These are phyloP conservation scores for Cordyceps javanica DNA, from an alignment of 2,329 filamentous ascomycete genomes.

Conservation along the genomic window DNA sequence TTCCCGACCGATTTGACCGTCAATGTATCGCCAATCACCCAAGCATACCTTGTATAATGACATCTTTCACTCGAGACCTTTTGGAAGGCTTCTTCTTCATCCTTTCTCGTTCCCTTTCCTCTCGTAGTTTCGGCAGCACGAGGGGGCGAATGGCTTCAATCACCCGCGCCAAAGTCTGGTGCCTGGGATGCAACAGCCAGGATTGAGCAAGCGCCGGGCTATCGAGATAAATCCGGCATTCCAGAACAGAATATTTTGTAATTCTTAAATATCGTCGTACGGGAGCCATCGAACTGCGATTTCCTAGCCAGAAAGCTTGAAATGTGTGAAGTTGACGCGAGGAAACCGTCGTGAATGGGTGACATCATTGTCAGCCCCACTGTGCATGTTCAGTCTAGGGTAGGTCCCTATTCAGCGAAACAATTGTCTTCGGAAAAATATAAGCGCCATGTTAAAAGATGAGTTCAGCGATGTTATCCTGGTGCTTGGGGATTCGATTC, in stretches of 20 bases:
- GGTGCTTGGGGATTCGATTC: no score
- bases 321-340: not conserved
- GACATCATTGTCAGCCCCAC: conserved; percentile 3
- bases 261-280: conserved; percentile 86
- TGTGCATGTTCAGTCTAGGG: not conserved
- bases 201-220: conserved; percentile 75
- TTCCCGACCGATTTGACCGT: not conserved
- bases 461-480: no score
- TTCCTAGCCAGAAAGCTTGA: not conserved
- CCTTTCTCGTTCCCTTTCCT: conserved; percentile 63
- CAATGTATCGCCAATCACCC: not conserved
- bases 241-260: conserved; percentile 88
- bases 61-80: conserved; percentile 80
- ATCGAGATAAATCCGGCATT: conserved; percentile 93
- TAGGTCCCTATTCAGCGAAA: not conserved
- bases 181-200: conserved; percentile 74
- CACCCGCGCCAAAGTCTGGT: conserved; percentile 72
- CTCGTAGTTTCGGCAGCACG: conserved; percentile 83
- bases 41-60: conserved; percentile 64
- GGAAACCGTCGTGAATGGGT: not conserved
- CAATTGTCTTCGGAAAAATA: no score
- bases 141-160: conserved; percentile 80
- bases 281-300: conserved; percentile 61
- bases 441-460: no score
- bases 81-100: conserved; percentile 59